Percentiles rank a stretch among this genome's conserved stretches.
Evolutionary conservation across 352 stramenopile species (phyloP).

Genomic region (Halophytophthora polymorphica): DNA sequence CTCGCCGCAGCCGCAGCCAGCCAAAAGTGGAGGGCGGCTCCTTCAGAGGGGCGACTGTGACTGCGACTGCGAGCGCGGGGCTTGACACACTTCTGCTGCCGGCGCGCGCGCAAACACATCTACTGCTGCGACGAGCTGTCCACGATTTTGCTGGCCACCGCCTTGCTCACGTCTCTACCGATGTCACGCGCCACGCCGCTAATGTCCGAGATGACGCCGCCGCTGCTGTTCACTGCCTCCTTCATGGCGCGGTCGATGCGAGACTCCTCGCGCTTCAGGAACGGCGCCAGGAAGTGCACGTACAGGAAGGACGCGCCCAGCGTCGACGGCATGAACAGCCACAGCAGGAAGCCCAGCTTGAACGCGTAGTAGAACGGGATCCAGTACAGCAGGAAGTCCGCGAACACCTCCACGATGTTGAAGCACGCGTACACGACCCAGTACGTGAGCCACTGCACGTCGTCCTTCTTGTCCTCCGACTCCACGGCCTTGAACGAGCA

Average conservation of each 20-base stretch:
- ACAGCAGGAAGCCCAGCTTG: constrained; percentile 97
- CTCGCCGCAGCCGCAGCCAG: constrained; percentile 1
- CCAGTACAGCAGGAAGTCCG: constrained; percentile 96
- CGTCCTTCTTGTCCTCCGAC: constrained; percentile 69
- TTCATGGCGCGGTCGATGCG: constrained; percentile 86
- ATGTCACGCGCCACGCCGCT: constrained; percentile 73
- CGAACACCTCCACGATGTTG: constrained; percentile 95
- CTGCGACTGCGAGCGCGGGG: constrained; percentile 1
- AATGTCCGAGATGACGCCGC: constrained; percentile 79
- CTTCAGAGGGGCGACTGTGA: constrained; percentile 1
- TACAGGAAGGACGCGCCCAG: constrained; percentile 95
- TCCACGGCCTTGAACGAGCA: constrained; percentile 88
- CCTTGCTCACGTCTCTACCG: constrained; percentile 70
- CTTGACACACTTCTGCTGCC: no score
- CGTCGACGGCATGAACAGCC: constrained; percentile 96
- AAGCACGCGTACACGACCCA: constrained; percentile 98
- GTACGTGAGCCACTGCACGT: constrained; percentile 94
- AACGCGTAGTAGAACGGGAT: constrained; percentile 98
- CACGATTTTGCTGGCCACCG: constrained; percentile 71
- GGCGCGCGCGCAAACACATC: not conserved
- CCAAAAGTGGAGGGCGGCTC: not conserved
- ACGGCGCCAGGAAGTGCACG: constrained; percentile 90
- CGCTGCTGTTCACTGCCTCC: constrained; percentile 71
- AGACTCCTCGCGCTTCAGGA: constrained; percentile 79
- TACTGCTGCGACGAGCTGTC: constrained; percentile 24